Evolutionary conservation across 441 rosid species (phyloP).

Genomic region (Pelargonium fulgidum): DNA sequence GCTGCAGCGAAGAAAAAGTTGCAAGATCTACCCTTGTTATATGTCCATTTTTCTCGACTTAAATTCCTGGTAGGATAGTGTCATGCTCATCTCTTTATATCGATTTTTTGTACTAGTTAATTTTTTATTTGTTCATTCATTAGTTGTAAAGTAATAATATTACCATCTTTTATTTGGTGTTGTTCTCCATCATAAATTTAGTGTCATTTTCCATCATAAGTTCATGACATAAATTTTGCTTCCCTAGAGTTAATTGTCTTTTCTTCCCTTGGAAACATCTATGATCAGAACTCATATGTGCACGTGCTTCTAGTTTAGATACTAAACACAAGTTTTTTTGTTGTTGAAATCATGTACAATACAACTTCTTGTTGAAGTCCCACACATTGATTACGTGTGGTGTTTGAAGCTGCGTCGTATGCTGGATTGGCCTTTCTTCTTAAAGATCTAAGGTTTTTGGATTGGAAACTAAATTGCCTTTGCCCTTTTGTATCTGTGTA

Average conservation of each 20-base stretch:
- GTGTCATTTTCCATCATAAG: background rate
- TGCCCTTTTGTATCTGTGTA: background rate
- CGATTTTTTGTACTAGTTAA: background rate
- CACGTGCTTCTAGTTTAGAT: background rate
- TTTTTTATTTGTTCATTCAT: background rate
- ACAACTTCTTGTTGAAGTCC: no score
- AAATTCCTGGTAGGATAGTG: conserved; percentile 48
- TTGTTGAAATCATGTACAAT: no score
- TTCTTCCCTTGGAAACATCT: background rate
- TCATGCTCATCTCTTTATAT: background rate
- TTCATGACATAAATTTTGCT: background rate
- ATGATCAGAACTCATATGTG: background rate
- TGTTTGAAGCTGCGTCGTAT: background rate
- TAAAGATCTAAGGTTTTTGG: background rate
- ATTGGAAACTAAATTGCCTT: background rate
- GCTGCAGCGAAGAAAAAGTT: conserved; percentile 37
- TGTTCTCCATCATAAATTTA: background rate
- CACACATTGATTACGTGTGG: background rate
- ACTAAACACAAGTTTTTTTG: no score
- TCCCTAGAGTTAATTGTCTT: background rate
- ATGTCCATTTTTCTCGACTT: conserved; percentile 61
- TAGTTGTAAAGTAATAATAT: background rate
- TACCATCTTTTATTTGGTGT: background rate
- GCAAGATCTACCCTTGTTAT: conserved; percentile 44
- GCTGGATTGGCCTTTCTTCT: background rate